These are phyloP conservation scores for Penicillium sp. DNA, from an alignment of 2,329 filamentous ascomycete genomes.

Conservation along the genomic window DNA sequence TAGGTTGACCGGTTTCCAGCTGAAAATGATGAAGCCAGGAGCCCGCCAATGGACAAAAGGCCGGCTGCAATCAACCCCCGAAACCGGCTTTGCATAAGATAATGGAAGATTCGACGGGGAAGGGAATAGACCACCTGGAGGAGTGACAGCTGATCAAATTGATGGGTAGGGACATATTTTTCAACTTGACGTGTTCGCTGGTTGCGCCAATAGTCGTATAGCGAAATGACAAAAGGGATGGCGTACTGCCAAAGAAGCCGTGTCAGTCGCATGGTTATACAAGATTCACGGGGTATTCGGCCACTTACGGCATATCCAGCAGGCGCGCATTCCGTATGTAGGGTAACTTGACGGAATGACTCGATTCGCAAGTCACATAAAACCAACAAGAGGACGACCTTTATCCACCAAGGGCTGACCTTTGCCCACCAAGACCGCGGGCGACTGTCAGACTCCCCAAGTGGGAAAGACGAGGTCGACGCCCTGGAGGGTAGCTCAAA, in stretches of 20 bases:
- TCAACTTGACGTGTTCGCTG: slow-evolving; percentile 25
- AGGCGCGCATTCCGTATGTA: slow-evolving; percentile 44
- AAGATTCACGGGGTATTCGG: too few species aligned
- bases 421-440: slow-evolving; percentile 16
- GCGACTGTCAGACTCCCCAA: slow-evolving; percentile 7
- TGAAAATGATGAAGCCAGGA: slow-evolving; percentile 36
- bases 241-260: slow-evolving; percentile 26
- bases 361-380: slow-evolving; percentile 19
- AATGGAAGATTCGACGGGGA: slow-evolving; percentile 31
- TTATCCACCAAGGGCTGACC: slow-evolving; percentile 16
- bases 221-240: slow-evolving; percentile 41
- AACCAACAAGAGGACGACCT: slow-evolving; percentile 10
- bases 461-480: slow-evolving; percentile 12
- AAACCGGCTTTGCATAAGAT: slow-evolving; percentile 33
- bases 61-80: slow-evolving; percentile 40
- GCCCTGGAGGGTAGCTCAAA: slow-evolving; percentile 24
- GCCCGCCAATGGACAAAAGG: slow-evolving; percentile 40
- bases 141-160: slow-evolving; percentile 15
- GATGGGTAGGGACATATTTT: slow-evolving; percentile 21
- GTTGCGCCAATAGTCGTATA: slow-evolving; percentile 42
- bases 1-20: slow-evolving; percentile 45
- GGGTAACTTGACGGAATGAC: slow-evolving; percentile 41
- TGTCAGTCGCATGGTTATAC: slow-evolving; percentile 15
- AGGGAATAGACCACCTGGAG: slow-evolving; percentile 22
- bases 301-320: slow-evolving; percentile 34